phyloP scores from a whole-genome alignment of 257 asterid species.

The Solanum chmielewskii region DNA sequence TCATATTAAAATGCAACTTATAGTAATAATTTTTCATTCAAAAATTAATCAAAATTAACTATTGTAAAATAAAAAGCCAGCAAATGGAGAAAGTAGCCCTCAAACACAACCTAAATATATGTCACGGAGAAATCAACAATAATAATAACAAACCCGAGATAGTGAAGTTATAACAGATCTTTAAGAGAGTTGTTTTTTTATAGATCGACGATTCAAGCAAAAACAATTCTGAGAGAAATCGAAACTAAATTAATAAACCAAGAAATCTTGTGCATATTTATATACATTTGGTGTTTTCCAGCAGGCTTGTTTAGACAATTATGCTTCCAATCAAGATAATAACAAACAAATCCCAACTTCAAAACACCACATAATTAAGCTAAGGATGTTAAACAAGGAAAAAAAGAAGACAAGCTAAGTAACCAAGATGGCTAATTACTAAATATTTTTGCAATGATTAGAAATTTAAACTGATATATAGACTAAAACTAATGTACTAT shows the following conservation, averaged over 20 bases:
- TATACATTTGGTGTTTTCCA: not conserved
- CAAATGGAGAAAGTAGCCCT: not conserved
- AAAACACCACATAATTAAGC: not conserved
- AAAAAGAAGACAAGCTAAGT: not conserved
- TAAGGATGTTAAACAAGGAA: not conserved
- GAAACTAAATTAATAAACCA: not conserved
- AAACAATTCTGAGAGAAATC: not conserved
- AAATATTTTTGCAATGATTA: not conserved
- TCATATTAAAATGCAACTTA: not conserved
- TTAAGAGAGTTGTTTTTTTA: not conserved
- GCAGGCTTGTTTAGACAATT: slow-evolving; percentile 8
- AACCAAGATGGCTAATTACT: slow-evolving; percentile 4
- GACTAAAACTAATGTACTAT: not conserved
- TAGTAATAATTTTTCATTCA: not conserved
- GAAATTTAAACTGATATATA: not conserved
- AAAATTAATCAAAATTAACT: not conserved
- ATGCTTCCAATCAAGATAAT: slow-evolving; percentile 9
- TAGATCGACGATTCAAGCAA: not conserved
- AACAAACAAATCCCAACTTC: not conserved
- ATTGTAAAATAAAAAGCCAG: not conserved
- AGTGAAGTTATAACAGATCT: not conserved
- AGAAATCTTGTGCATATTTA: not conserved
- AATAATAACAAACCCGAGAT: not conserved
- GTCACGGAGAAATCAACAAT: not conserved
- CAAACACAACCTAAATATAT: not conserved